phyloP scores from a whole-genome alignment of 1,284 basidiomycete genomes.

The Butyriboletus pseudospeciosus region DNA sequence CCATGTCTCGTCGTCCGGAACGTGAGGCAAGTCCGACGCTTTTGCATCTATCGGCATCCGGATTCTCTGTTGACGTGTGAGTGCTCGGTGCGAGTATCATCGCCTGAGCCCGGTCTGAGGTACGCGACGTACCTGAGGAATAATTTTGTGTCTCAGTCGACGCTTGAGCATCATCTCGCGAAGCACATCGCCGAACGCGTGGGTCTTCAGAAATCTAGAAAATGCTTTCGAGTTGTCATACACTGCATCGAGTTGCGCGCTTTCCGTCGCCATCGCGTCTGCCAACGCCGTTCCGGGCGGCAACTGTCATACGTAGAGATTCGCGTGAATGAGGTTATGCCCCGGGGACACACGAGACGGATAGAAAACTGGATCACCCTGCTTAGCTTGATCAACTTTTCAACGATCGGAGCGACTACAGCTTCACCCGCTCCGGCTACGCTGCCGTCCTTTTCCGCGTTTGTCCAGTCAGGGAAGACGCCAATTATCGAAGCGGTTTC shows the following conservation, averaged over 20 bases:
- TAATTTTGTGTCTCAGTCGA: slow-evolving; percentile 20
- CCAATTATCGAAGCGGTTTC: slow-evolving; percentile 33
- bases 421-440: slow-evolving; percentile 9
- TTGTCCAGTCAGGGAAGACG: slow-evolving; percentile 40
- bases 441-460: slow-evolving; percentile 18
- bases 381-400: slow-evolving; percentile 14
- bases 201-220: slow-evolving; percentile 17
- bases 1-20: slow-evolving; percentile 28
- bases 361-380: slow-evolving; percentile 14
- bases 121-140: slow-evolving; percentile 20
- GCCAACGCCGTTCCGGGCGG: slow-evolving; percentile 6
- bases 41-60: slow-evolving; percentile 25
- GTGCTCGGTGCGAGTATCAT: too few relatives aligned
- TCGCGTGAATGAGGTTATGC: background rate
- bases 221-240: slow-evolving; percentile 33
- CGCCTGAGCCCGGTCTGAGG: background rate
- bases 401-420: slow-evolving; percentile 10
- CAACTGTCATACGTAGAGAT: slow-evolving; percentile 9
- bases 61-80: slow-evolving; percentile 14
- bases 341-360: background rate
- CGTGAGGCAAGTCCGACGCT: slow-evolving; percentile 22
- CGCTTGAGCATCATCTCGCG: slow-evolving; percentile 19
- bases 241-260: slow-evolving; percentile 9
- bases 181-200: slow-evolving; percentile 8
- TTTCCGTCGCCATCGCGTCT: slow-evolving; percentile 6